Conservation (phyloP, 2,329 filamentous ascomycete genomes). For the Neonectria coccinea region DNA sequence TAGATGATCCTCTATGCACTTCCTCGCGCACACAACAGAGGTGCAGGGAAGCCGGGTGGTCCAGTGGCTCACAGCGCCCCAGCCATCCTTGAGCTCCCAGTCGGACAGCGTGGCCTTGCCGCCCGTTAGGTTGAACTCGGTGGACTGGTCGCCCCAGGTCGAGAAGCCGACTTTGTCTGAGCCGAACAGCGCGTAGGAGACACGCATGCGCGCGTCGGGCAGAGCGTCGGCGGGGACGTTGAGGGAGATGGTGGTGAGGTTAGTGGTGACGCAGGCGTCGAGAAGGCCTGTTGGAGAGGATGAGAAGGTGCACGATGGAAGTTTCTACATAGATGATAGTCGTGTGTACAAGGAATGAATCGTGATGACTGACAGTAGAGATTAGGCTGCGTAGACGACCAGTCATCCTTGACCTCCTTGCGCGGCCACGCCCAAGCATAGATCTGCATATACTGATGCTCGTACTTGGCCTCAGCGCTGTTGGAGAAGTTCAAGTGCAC, state of each 20-base stretch:
- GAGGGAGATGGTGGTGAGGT: conserved; percentile 18
- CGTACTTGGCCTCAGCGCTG: conserved; percentile 10
- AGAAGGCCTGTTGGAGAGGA: conserved; percentile 11
- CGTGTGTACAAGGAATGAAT: not conserved
- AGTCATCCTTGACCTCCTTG: not conserved
- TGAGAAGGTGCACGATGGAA: not conserved
- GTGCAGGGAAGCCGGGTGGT: conserved; percentile 9
- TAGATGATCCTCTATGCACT: conserved; percentile 15
- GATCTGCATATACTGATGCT: conserved; percentile 18
- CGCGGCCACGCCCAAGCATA: conserved; percentile 14
- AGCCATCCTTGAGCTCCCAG: conserved; percentile 15
- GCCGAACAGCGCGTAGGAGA: conserved; percentile 11
- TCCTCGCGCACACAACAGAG: conserved; percentile 15
- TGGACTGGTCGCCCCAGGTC: conserved; percentile 21
- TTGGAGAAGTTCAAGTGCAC: conserved; percentile 24
- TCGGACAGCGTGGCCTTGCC: conserved; percentile 14
- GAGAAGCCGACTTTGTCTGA: conserved; percentile 13
- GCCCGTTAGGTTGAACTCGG: conserved; percentile 22
- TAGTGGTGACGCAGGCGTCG: conserved; percentile 21
- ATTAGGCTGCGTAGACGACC: not conserved
- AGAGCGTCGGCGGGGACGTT: conserved; percentile 21
- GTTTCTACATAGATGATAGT: not conserved
- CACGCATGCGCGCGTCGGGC: conserved; percentile 9
- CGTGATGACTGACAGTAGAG: conserved; percentile 17
- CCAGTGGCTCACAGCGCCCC: conserved; percentile 18